These are phyloP conservation scores for Pseudoperonospora humuli DNA, from an alignment of 352 stramenopile species.

Conservation along the genomic window DNA sequence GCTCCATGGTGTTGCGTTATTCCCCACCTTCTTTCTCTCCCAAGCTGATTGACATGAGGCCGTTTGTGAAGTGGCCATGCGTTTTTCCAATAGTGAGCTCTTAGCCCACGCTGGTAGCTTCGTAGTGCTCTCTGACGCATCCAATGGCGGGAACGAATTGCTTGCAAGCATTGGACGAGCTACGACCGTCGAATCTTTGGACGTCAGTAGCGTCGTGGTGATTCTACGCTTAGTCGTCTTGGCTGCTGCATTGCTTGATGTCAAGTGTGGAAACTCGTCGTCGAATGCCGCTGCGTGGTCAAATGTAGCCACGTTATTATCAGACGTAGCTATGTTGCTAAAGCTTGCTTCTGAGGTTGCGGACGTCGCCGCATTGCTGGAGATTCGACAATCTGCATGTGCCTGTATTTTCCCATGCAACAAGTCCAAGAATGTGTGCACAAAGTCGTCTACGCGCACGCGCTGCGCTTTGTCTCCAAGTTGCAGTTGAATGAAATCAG, in stretches of 20 bases:
- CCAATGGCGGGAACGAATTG: constrained; percentile 26
- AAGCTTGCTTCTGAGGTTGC: background rate
- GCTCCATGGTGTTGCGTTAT: background rate
- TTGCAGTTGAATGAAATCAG: constrained; percentile 8
- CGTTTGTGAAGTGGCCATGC: constrained; percentile 20
- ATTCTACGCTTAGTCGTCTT: constrained; percentile 36
- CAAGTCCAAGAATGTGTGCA: constrained; percentile 21
- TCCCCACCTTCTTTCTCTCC: background rate
- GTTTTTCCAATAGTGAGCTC: constrained; percentile 36
- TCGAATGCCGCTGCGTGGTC: constrained; percentile 8
- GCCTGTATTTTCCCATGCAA: constrained; percentile 17
- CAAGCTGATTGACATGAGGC: background rate
- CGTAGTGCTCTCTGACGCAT: constrained; percentile 3
- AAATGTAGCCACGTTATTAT: background rate
- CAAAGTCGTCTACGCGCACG: constrained; percentile 22
- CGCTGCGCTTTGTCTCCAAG: constrained; percentile 6
- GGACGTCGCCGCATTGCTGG: background rate
- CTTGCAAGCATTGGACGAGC: constrained; percentile 19
- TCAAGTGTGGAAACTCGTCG: constrained; percentile 32
- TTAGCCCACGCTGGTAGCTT: constrained; percentile 29
- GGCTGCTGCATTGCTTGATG: background rate
- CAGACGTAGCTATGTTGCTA: constrained; percentile 3
- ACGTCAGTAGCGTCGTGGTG: constrained; percentile 37
- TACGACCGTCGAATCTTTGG: constrained; percentile 17
- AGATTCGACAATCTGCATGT: constrained; percentile 5